Base-by-base conservation (phyloP, 208 protist genomes). In the Crithidia acanthocephali region DNA sequence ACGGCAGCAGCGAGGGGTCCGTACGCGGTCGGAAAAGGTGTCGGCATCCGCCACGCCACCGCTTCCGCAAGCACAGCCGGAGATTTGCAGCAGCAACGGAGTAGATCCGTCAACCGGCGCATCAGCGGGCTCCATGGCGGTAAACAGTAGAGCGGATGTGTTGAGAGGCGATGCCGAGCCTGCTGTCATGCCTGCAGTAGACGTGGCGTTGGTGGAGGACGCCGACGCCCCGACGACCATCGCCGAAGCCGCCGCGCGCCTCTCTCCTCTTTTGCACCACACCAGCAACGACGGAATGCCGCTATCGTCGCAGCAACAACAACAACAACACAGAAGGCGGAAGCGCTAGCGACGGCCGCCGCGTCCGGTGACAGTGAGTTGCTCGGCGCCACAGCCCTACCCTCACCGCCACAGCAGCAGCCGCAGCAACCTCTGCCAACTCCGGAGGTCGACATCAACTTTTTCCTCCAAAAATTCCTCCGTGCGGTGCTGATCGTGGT, bases 401-500 rank as follows among this genome's bases (percentile, higher is more conserved):
- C 33, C 16, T 0, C 44, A 23, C 35, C 15, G 25, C 13, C 45
- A 28, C 62, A 28, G 40, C 44, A n/a, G 18, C 73, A 63, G 9
- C 66, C 32, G 20, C 63, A 60, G 45, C 63, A 13, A 7, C 28
- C 25, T 16, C 40, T 25, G 37, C 47, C 15, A 32, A 44, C n/a
- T 47, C 62, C 62, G 15, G 67, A 60, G 28, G 60, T 77, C 9
- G 53, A 75, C 37, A 71, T 75, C 15, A 48, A 66, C 25, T 80
- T 80, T 37, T 90, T 93, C 56, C 27, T 91, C 0, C 76, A 80
- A 18, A 75, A 76, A 44, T 93, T 91, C 33, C 62, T 87, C 47
- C 85, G 83, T 7, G 83, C 83, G 13, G 73, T 86, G 22, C 44
- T 93, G 22, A 55, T 93, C 45, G 69, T 86, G n/a, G 65, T 89